Evolutionary conservation across 2,329 filamentous ascomycete genomes (phyloP).

Genomic region (Leptoxyphium fumago): DNA sequence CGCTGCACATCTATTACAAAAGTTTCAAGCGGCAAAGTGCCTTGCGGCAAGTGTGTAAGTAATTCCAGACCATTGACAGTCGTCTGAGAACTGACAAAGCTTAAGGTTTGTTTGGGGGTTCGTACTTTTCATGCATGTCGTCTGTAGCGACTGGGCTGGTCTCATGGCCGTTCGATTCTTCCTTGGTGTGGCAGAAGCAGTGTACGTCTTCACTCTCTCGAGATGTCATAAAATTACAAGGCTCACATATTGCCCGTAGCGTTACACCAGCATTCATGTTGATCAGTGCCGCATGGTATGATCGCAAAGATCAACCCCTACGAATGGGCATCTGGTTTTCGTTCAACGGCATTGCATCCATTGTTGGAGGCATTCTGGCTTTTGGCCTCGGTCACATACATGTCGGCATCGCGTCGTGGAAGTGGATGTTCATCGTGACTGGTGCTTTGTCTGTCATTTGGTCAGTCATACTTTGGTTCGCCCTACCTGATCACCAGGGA

Average conservation of each 20-base stretch:
- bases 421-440: conserved; percentile 4
- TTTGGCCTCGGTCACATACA: conserved; percentile 19
- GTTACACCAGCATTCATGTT: neutral
- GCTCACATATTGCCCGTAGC: too few relatives aligned
- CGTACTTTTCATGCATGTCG: conserved; percentile 6
- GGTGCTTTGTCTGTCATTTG: conserved; percentile 2
- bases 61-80: too few relatives aligned
- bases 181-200: conserved; percentile 41
- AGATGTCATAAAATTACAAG: neutral
- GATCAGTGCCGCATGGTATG: neutral
- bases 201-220: conserved; percentile 5
- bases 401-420: conserved; percentile 8
- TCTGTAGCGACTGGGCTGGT: conserved; percentile 33
- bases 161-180: conserved; percentile 39
- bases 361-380: conserved; percentile 25
- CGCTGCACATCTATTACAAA: conserved; percentile 1
- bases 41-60: conserved; percentile 6
- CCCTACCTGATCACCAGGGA: conserved; percentile 53
- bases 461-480: neutral
- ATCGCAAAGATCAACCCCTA: too few relatives aligned
- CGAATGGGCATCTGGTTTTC: too few relatives aligned
- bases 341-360: conserved; percentile 14
- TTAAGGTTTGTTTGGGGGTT: conserved; percentile 6
- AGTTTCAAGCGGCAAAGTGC: conserved; percentile 7
- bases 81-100: too few relatives aligned